These are phyloP conservation scores for Abrus pulchellus DNA, from an alignment of 306 rosid species.

Conservation along the genomic window DNA sequence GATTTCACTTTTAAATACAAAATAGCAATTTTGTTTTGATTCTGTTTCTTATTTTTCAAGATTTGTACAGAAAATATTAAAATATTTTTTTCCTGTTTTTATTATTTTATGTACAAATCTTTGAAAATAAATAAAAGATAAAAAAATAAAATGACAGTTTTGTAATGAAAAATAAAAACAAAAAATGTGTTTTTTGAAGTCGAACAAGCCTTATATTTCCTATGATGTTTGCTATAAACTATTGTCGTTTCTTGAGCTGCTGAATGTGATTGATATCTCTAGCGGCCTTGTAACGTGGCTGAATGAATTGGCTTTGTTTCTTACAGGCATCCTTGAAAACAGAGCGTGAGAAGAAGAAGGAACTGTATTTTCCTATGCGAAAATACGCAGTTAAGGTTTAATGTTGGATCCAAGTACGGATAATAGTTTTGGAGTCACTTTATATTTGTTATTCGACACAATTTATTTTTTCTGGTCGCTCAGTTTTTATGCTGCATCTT, in stretches of 20 bases:
- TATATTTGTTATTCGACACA: slow-evolving; percentile 18
- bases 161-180: no score
- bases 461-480: background rate
- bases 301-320: slow-evolving; percentile 24
- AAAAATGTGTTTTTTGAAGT: no score
- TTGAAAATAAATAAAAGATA: no score
- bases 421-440: slow-evolving; percentile 18
- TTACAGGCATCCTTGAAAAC: slow-evolving; percentile 69
- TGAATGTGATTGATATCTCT: background rate
- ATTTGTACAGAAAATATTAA: no score
- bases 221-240: background rate
- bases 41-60: no score
- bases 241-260: background rate
- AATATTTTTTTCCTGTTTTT: no score
- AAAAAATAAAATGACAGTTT: no score
- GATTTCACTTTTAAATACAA: no score
- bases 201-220: background rate
- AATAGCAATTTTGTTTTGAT: no score
- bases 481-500: background rate
- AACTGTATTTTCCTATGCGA: slow-evolving; percentile 67
- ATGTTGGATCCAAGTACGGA: slow-evolving; percentile 12
- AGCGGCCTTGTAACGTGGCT: background rate
- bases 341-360: slow-evolving; percentile 62
- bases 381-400: slow-evolving; percentile 76
- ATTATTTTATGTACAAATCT: no score